These are phyloP conservation scores for Hippophae tibetana DNA, from an alignment of 306 rosid species.

Conservation along the genomic window DNA sequence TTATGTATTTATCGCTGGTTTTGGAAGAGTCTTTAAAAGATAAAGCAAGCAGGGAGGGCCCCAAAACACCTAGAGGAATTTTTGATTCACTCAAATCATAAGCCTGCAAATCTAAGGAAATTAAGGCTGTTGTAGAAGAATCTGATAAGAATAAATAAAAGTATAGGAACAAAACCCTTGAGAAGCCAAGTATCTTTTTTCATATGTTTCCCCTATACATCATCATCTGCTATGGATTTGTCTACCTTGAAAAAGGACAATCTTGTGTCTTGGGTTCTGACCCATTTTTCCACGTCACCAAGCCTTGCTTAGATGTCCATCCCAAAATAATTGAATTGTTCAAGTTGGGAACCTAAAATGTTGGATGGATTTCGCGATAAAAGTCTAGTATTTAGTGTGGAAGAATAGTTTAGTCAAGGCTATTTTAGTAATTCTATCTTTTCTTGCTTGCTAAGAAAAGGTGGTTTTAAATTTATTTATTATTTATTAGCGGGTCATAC, in stretches of 20 bases:
- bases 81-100: constrained; percentile 74
- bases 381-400: too few species aligned
- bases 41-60: constrained; percentile 39
- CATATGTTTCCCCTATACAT: constrained; percentile 23
- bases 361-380: neutral
- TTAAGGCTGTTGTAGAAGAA: constrained; percentile 81
- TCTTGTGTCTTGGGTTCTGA: constrained; percentile 22
- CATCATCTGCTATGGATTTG: constrained; percentile 48
- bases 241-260: constrained; percentile 34
- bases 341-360: neutral
- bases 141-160: constrained; percentile 74
- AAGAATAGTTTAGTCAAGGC: constrained; percentile 9
- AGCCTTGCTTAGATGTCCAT: constrained; percentile 8
- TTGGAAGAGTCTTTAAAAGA: constrained; percentile 53
- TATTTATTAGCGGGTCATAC: neutral
- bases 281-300: constrained; percentile 39
- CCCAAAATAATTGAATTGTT: neutral
- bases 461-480: constrained; percentile 22
- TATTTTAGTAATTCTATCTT: constrained; percentile 29
- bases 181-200: constrained; percentile 79
- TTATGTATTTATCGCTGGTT: constrained; percentile 38
- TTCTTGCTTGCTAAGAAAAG: constrained; percentile 72
- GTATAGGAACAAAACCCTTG: constrained; percentile 54
- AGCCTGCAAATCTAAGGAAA: constrained; percentile 48
- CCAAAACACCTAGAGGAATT: constrained; percentile 37